Evolutionary conservation across 129 eudicot genomes (phyloP).

Genomic region (Helianthus tuberosus): DNA sequence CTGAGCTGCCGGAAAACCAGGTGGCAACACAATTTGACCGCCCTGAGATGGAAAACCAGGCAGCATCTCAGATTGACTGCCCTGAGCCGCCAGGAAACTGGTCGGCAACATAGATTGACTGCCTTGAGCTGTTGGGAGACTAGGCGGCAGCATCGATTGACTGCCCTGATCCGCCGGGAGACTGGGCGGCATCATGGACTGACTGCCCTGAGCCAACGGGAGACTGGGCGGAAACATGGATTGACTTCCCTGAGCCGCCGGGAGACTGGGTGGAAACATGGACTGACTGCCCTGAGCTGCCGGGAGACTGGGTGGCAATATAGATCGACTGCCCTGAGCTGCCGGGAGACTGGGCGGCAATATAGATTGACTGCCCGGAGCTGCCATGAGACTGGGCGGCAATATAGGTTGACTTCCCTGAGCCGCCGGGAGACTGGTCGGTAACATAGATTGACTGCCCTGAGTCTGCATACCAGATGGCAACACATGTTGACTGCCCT

Average conservation of each 20-base stretch:
- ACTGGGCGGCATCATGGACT: background rate
- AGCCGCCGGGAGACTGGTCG: slow-evolving; percentile 10
- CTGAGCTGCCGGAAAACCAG: background rate
- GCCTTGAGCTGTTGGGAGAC: background rate
- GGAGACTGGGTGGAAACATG: no score
- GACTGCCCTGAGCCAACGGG: slow-evolving; percentile 9
- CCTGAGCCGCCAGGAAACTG: slow-evolving; percentile 16
- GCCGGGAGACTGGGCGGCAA: background rate
- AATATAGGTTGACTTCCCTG: slow-evolving; percentile 11
- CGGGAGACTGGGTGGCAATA: slow-evolving; percentile 21
- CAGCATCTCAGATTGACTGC: slow-evolving; percentile 10
- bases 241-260: slow-evolving; percentile 31
- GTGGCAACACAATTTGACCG: background rate
- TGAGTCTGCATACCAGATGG: slow-evolving; percentile 16
- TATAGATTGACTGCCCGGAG: background rate
- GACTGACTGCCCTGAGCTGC: no score
- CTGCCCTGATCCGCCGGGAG: slow-evolving; percentile 9
- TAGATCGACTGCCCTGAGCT: slow-evolving; percentile 11
- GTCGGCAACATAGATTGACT: slow-evolving; percentile 7
- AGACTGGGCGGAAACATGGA: slow-evolving; percentile 24
- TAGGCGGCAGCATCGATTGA: slow-evolving; percentile 2
- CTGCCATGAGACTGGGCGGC: background rate
- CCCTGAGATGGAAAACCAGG: slow-evolving; percentile 24
- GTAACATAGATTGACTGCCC: background rate
- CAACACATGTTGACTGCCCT: no score